Conservation (phyloP, 2,329 filamentous ascomycete species). For the Epichloe baconii region DNA sequence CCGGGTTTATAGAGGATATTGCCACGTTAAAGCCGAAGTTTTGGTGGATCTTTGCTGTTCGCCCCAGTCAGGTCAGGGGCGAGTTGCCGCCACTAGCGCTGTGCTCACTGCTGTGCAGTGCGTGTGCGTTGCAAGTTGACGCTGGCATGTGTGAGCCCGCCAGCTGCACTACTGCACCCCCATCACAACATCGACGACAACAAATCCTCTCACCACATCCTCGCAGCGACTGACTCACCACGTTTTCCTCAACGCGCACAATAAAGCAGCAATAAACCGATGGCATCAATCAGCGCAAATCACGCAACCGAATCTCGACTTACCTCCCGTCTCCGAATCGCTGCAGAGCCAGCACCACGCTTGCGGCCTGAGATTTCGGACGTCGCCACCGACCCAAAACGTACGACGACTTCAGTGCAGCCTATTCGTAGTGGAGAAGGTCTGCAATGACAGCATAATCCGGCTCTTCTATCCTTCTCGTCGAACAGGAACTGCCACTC, state of each 20-base stretch:
- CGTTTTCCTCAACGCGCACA: not conserved
- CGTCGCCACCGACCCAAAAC: not conserved
- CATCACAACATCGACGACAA: not conserved
- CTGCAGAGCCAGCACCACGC: not conserved
- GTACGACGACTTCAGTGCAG: not conserved
- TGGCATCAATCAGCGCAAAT: not conserved
- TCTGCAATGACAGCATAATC: not conserved
- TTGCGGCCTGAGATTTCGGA: not conserved
- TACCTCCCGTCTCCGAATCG: not conserved
- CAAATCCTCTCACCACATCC: not conserved
- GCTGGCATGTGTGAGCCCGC: not conserved
- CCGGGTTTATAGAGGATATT: not conserved
- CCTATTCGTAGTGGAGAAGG: not conserved
- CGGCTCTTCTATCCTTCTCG: not conserved
- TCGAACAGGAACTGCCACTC: not conserved
- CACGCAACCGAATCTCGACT: not conserved
- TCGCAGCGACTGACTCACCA: not conserved
- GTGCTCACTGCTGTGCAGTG: not conserved
- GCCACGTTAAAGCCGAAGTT: not conserved
- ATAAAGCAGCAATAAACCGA: not conserved
- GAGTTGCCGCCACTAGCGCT: not conserved
- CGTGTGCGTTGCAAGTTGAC: not conserved
- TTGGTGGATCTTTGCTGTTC: not conserved
- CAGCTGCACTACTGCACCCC: not conserved
- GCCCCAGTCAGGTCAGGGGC: not conserved